These are phyloP conservation scores for Baudoinia panamericana DNA, from an alignment of 495 filamentous ascomycete species.

Conservation along the genomic window DNA sequence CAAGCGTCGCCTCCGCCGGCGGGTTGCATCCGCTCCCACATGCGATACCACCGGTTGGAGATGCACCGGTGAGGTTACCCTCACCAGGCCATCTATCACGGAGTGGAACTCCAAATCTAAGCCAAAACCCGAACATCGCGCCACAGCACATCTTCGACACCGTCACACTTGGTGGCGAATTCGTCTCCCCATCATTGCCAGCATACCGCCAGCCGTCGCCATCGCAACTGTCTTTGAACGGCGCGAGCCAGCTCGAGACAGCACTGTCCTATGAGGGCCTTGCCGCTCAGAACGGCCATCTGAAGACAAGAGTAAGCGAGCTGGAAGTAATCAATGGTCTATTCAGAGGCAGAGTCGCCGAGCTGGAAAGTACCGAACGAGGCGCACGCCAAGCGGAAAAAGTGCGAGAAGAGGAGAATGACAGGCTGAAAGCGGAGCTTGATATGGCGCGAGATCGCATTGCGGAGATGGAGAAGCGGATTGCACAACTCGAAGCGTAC, in stretches of 20 bases:
- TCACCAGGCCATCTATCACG: constrained; percentile 64
- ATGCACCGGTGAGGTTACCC: background rate
- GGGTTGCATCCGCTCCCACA: background rate
- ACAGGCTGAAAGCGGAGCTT: constrained; percentile 48
- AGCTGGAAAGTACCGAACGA: constrained; percentile 69
- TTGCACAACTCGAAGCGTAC: constrained; percentile 60
- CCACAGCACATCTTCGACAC: constrained; percentile 70
- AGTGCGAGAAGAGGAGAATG: constrained; percentile 39
- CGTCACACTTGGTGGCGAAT: constrained; percentile 48
- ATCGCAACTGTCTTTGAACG: constrained; percentile 45
- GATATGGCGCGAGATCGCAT: constrained; percentile 66
- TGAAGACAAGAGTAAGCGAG: constrained; percentile 39
- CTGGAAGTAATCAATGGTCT: constrained; percentile 92
- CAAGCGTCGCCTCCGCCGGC: constrained; percentile 33
- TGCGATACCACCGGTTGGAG: no score
- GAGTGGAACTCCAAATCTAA: constrained; percentile 54
- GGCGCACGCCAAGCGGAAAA: constrained; percentile 49
- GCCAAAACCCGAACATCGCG: constrained; percentile 50
- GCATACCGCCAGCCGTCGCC: constrained; percentile 50
- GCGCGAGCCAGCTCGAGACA: constrained; percentile 54
- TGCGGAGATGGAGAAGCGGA: constrained; percentile 64
- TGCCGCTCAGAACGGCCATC: constrained; percentile 26
- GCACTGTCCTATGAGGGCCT: constrained; percentile 52
- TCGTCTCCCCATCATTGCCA: constrained; percentile 41
- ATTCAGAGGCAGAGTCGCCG: constrained; percentile 73